Conservation (phyloP, 805 yeast species). For the Nakazawaea pomicola region DNA sequence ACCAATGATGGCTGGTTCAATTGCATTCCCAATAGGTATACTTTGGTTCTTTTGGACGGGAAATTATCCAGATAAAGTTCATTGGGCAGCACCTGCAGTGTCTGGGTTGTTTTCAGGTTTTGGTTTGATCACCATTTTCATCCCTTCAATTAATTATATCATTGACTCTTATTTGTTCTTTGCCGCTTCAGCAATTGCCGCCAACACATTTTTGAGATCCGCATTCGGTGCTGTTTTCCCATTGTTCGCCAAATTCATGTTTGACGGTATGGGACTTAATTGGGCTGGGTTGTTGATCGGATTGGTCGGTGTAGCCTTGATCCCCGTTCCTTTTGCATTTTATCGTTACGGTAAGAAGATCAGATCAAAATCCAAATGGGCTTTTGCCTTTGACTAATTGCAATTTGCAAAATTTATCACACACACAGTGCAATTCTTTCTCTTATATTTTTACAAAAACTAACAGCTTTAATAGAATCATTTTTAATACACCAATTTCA, state of each 20-base stretch:
- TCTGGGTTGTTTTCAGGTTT: conserved; percentile 33
- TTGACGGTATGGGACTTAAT: conserved; percentile 39
- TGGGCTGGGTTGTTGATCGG: conserved; percentile 57
- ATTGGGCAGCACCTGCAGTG: conserved; percentile 44
- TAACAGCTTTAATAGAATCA: too few species aligned
- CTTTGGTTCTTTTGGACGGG: conserved; percentile 92
- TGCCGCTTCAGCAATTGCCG: conserved; percentile 64
- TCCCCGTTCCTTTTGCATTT: conserved; percentile 55
- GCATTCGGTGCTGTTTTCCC: conserved; percentile 60
- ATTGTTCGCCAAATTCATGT: conserved; percentile 50
- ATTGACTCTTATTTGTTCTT: conserved; percentile 54
- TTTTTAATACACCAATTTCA: too few species aligned
- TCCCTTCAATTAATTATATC: conserved; percentile 54
- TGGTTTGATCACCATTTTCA: conserved; percentile 54
- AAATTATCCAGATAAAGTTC: conserved; percentile 60
- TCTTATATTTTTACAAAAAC: too few species aligned
- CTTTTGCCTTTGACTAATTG: conserved; percentile 17
- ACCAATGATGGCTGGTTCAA: conserved; percentile 68
- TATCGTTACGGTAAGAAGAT: conserved; percentile 41
- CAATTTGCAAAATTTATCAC: too few species aligned
- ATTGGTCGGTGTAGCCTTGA: conserved; percentile 41
- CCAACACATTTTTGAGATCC: conserved; percentile 55
- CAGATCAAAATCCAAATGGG: conserved; percentile 20
- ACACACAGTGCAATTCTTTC: too few species aligned
- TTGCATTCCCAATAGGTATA: conserved; percentile 71